These are phyloP conservation scores for Dioszegia crocea DNA, from an alignment of 768 basidiomycete genomes.

Conservation along the genomic window DNA sequence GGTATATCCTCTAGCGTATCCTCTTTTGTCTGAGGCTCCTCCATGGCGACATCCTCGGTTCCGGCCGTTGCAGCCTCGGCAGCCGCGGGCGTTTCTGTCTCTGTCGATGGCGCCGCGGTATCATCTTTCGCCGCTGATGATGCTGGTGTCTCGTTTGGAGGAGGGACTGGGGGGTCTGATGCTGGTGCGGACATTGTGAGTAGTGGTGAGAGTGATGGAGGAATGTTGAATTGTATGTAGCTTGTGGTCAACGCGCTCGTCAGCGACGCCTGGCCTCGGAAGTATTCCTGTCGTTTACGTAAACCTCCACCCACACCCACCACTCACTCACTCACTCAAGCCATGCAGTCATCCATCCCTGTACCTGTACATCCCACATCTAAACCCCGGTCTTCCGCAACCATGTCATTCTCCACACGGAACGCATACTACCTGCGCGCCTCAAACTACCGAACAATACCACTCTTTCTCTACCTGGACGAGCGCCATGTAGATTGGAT, in stretches of 20 bases:
- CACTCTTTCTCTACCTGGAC: slow-evolving; percentile 82
- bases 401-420: slow-evolving; percentile 65
- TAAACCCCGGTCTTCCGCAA: no score
- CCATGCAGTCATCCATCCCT: no score
- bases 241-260: no score
- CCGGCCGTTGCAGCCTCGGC: not conserved
- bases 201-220: not conserved
- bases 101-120: not conserved
- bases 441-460: slow-evolving; percentile 67
- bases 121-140: not conserved
- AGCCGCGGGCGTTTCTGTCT: not conserved
- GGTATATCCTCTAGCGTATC: slow-evolving; percentile 92
- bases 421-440: slow-evolving; percentile 81
- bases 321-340: no score
- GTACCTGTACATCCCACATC: no score
- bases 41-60: slow-evolving; percentile 41
- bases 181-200: slow-evolving; percentile 36
- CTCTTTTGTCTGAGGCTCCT: slow-evolving; percentile 36
- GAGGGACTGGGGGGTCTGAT: slow-evolving; percentile 29
- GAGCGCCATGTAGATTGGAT: slow-evolving; percentile 86
- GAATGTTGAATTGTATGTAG: not conserved
- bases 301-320: no score
- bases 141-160: not conserved
- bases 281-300: no score
- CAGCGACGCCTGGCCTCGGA: no score